Percentiles rank a stretch among this genome's conserved stretches.
These are phyloP conservation scores for Septoria petroselini DNA, from an alignment of 2,329 filamentous ascomycete species.

Conservation along the genomic window DNA sequence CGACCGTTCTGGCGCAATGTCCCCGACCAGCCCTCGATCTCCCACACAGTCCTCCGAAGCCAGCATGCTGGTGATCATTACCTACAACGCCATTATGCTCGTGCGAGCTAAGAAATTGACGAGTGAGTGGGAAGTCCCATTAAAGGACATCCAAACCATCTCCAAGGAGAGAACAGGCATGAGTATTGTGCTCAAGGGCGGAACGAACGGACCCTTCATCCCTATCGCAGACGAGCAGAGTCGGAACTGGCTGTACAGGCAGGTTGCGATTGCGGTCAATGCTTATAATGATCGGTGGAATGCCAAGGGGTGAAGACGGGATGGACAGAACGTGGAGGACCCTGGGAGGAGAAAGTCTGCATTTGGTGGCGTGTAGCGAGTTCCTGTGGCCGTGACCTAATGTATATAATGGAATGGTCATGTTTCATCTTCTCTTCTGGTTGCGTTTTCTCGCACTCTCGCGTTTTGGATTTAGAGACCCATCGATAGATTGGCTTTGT, in stretches of 20 bases:
- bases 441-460: no score
- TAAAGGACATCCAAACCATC: conserved; percentile 96
- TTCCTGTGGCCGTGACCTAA: no score
- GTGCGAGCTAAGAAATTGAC: conserved; percentile 80
- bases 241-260: conserved; percentile 64
- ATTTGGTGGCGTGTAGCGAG: no score
- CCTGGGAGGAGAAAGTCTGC: neutral
- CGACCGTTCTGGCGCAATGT: conserved; percentile 41
- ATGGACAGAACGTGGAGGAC: neutral
- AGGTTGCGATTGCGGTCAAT: conserved; percentile 65
- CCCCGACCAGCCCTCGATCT: conserved; percentile 10
- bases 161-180: conserved; percentile 94
- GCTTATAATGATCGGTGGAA: conserved; percentile 67
- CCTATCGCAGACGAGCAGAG: conserved; percentile 84
- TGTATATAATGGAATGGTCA: no score
- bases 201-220: conserved; percentile 90
- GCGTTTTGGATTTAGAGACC: no score
- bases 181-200: conserved; percentile 81
- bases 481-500: no score
- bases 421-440: no score
- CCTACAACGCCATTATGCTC: conserved; percentile 72
- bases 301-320: conserved; percentile 56
- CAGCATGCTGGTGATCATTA: conserved; percentile 66
- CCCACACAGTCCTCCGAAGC: conserved; percentile 31
- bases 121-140: conserved; percentile 91